A percentile compares a stretch with the other conserved stretches of the same genome.
Conservation (phyloP, 306 rosid genomes). For the Benincasa hispida region DNA sequence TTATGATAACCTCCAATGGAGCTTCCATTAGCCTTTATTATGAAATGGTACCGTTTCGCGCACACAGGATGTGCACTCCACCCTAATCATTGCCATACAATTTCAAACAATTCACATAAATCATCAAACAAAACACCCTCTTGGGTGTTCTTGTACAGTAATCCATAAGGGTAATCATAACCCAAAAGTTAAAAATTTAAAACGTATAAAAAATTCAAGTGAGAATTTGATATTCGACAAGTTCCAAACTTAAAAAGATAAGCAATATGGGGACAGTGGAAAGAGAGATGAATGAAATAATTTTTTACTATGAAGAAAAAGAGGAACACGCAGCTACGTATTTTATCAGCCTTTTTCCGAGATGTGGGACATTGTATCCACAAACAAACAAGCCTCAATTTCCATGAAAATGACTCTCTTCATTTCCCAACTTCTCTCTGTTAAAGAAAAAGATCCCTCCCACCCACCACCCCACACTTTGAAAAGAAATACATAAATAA, state of each 20-base stretch:
- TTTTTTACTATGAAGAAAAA: neutral
- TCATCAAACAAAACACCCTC: neutral
- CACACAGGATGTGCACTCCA: constrained; percentile 98
- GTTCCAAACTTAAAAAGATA: neutral
- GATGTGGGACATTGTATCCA: neutral
- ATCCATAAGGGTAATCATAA: neutral
- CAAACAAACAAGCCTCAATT: neutral
- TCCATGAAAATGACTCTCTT: neutral
- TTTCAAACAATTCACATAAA: neutral
- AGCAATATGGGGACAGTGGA: neutral
- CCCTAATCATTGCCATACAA: constrained; percentile 30
- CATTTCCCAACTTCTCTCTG: neutral
- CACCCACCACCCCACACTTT: neutral
- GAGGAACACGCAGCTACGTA: neutral
- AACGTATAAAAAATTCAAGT: neutral
- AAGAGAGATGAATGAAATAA: neutral
- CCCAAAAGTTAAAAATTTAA: neutral
- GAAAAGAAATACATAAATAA: neutral
- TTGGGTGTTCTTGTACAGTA: neutral
- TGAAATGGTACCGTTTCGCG: constrained; percentile 82
- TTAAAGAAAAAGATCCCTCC: neutral
- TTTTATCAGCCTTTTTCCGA: neutral
- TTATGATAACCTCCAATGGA: constrained; percentile 93
- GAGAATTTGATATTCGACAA: neutral
- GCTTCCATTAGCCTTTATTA: constrained; percentile 78